These are phyloP conservation scores for Euclidium syriacum DNA, from an alignment of 345 rosid genomes.

Conservation along the genomic window DNA sequence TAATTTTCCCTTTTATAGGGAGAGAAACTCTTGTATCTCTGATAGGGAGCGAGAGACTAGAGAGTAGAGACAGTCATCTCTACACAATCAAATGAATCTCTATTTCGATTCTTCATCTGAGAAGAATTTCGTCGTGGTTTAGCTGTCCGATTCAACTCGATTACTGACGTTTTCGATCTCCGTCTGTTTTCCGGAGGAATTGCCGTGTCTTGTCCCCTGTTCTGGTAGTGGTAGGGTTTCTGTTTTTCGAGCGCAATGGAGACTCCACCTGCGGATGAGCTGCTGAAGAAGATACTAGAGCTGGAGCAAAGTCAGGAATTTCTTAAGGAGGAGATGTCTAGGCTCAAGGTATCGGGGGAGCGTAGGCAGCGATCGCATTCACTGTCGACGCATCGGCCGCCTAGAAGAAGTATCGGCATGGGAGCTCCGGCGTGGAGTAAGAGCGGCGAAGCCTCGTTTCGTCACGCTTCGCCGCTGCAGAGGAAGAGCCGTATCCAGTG, in stretches of 20 bases:
- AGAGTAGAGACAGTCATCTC: too few relatives aligned
- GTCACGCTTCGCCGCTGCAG: too few relatives aligned
- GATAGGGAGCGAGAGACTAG: neutral
- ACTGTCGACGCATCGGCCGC: slow-evolving; percentile 44
- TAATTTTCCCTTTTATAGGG: neutral
- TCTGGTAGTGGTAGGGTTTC: neutral
- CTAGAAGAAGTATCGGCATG: slow-evolving; percentile 28
- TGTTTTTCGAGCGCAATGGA: slow-evolving; percentile 35
- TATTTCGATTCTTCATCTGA: too few relatives aligned
- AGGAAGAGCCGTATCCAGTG: too few relatives aligned
- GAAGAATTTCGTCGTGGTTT: too few relatives aligned
- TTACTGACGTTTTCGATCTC: slow-evolving; percentile 1
- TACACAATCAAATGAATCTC: too few relatives aligned
- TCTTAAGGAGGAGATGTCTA: slow-evolving; percentile 64
- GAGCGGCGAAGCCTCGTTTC: slow-evolving; percentile 50
- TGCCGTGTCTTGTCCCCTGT: neutral
- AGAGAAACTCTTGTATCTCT: neutral
- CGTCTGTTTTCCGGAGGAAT: neutral
- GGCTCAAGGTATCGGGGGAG: slow-evolving; percentile 43
- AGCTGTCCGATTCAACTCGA: neutral
- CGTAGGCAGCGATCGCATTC: slow-evolving; percentile 59
- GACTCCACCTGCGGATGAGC: slow-evolving; percentile 58
- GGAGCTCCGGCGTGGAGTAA: slow-evolving; percentile 34
- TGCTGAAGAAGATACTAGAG: slow-evolving; percentile 65
- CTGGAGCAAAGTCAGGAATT: slow-evolving; percentile 72